Conservation (phyloP, 2,329 filamentous ascomycete species). For the Claviceps sp. region DNA sequence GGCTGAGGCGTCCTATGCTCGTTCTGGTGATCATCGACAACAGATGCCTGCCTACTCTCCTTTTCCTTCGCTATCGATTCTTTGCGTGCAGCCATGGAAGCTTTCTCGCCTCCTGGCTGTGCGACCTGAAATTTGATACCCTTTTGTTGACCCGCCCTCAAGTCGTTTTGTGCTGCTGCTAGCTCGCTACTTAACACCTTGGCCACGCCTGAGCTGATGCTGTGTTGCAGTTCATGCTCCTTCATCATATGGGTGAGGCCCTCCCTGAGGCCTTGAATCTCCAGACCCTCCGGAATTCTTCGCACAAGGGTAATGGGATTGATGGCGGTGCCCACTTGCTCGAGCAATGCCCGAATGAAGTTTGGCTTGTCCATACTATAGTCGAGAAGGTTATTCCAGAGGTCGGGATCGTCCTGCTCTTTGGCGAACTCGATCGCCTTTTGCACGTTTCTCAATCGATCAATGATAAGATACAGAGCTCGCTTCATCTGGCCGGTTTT, state of each 20-base stretch:
- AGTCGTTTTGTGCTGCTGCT: slow-evolving; percentile 62
- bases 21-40: slow-evolving; percentile 5
- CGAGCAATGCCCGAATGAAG: slow-evolving; percentile 83
- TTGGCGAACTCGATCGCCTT: slow-evolving; percentile 93
- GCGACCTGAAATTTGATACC: slow-evolving; percentile 81
- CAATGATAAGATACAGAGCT: slow-evolving; percentile 84
- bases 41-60: not conserved
- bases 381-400: slow-evolving; percentile 89
- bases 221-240: slow-evolving; percentile 90
- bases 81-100: slow-evolving; percentile 14
- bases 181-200: slow-evolving; percentile 81
- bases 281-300: slow-evolving; percentile 81
- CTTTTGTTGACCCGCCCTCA: slow-evolving; percentile 66
- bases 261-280: slow-evolving; percentile 80
- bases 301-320: slow-evolving; percentile 82
- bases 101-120: slow-evolving; percentile 27
- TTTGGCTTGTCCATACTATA: slow-evolving; percentile 96
- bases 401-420: slow-evolving; percentile 76
- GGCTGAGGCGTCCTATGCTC: slow-evolving; percentile 25
- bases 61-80: slow-evolving; percentile 12
- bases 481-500: slow-evolving; percentile 91
- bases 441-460: slow-evolving; percentile 78
- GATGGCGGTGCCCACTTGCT: slow-evolving; percentile 88
- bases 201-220: slow-evolving; percentile 81
- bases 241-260: slow-evolving; percentile 84